A percentile compares a stretch with the other conserved stretches of the same genome.
Evolutionary conservation across 495 filamentous ascomycete species (phyloP).

Genomic region (Chaetomium tenue): DNA sequence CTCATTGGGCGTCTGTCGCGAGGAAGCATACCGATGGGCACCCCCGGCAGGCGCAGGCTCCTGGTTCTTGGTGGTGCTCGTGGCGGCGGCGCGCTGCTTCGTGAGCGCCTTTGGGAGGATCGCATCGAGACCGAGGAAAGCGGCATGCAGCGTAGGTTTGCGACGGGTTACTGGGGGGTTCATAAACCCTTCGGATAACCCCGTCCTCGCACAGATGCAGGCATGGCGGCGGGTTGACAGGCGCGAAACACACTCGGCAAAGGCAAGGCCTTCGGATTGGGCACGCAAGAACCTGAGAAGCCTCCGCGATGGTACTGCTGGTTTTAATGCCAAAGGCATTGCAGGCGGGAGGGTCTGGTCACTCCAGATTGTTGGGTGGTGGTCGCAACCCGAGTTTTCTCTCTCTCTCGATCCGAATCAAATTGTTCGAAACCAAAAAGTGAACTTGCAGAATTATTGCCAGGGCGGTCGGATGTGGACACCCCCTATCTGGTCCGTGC

Average conservation of each 20-base stretch:
- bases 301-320: conserved; percentile 56
- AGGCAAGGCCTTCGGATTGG: conserved; percentile 55
- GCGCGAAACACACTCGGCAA: conserved; percentile 26
- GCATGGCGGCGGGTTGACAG: conserved; percentile 25
- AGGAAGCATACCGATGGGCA: conserved; percentile 39
- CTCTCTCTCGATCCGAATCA: background rate
- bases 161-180: conserved; percentile 25
- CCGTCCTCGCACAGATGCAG: conserved; percentile 28
- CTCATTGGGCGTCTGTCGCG: conserved; percentile 37
- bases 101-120: conserved; percentile 40
- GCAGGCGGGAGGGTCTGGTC: conserved; percentile 19
- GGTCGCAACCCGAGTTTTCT: background rate
- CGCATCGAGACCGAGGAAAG: conserved; percentile 46
- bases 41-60: conserved; percentile 19
- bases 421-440: background rate
- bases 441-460: conserved; percentile 11
- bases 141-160: conserved; percentile 41
- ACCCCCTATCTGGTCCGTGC: conserved; percentile 9
- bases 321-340: conserved; percentile 41
- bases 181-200: conserved; percentile 18
- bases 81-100: conserved; percentile 19
- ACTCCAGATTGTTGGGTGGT: background rate
- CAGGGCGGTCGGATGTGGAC: conserved; percentile 18
- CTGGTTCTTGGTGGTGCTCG: conserved; percentile 15
- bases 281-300: conserved; percentile 61